A percentile compares a stretch with the other conserved stretches of the same genome.
Evolutionary conservation across 2,329 filamentous ascomycete genomes (phyloP).

Genomic region (Salinomyces thailandicus): DNA sequence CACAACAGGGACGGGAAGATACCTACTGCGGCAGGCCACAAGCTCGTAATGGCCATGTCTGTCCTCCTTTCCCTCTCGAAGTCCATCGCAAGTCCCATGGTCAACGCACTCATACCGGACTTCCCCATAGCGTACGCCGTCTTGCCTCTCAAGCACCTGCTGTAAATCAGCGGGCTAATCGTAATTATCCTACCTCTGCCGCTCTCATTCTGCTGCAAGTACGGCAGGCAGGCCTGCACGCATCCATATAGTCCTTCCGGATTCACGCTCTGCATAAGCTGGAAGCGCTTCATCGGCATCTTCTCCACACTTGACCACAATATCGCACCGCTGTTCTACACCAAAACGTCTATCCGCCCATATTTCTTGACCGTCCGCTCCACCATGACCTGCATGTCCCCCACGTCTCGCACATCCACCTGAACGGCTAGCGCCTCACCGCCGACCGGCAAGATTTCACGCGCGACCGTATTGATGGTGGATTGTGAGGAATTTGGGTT

Average conservation of each 20-base stretch:
- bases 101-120: conserved; percentile 70
- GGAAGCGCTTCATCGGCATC: conserved; percentile 47
- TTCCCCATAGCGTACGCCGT: conserved; percentile 72
- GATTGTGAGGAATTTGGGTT: conserved; percentile 64
- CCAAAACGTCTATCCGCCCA: conserved; percentile 57
- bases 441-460: conserved; percentile 58
- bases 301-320: conserved; percentile 59
- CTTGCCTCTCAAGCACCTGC: conserved; percentile 74
- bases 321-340: conserved; percentile 80
- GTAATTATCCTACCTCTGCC: conserved; percentile 56
- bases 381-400: conserved; percentile 52
- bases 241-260: conserved; percentile 64
- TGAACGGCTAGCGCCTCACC: conserved; percentile 54
- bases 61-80: conserved; percentile 54
- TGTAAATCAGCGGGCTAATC: conserved; percentile 76
- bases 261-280: conserved; percentile 64
- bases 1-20: background rate
- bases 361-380: conserved; percentile 45
- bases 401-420: conserved; percentile 59
- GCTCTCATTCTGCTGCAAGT: conserved; percentile 45
- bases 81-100: conserved; percentile 74
- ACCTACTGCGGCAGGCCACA: conserved; percentile 71
- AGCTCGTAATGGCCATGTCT: conserved; percentile 66
- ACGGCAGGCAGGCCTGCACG: conserved; percentile 58
- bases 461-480: conserved; percentile 69